Base-by-base conservation (phyloP, 2,329 filamentous ascomycete genomes). In the Calonectria honghensis region DNA sequence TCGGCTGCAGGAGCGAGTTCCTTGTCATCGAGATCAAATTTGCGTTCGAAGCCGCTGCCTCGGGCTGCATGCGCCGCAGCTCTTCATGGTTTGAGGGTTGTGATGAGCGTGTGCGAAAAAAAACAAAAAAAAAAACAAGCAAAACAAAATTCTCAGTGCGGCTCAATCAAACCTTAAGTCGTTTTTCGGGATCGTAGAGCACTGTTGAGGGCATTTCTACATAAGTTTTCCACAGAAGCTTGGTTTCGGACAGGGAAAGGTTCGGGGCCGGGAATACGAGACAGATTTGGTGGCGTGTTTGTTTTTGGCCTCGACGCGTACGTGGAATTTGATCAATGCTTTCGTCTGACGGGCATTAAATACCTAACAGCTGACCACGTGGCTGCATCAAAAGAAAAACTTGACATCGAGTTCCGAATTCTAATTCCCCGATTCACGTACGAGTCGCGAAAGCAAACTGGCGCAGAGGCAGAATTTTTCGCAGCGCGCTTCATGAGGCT, bases 1-100 rank as follows among this genome's bases (percentile, higher is more conserved):
- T 32, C 35, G 24, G 24, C 11, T 57, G 66, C 1, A 64, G 73
- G 73, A 72, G 70, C 10, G 63, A 73, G 32, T 59, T 59, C 20
- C 14, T 68, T 20, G 67, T 68, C 45, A 68, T 71, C 67, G 54
- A 63, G 29, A 32, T 65, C 16, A 64, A 65, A 2, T 41, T 31
- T 11, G 68, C 31, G 31, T 59, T 29, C 27, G 66, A 75, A 24
- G 61, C 50, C 41, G 4, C 52, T 45, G 4, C 59, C 35, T 7
- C 63, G 63, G 18, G 39, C 67, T 18, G 71, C 71, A 16, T 73
- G 71, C 29, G 71, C 73, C 37, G 73, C 67, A 31, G 39, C 54
- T 20, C 64, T 68, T 11, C 67, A 63, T 24, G 35, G 63, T 7
- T 68, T 73, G 10, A 64, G 18, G 14, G 1, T 67, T 45, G 71